phyloP scores from a whole-genome alignment of 768 basidiomycete genomes.

The Amylocystis lapponica region DNA sequence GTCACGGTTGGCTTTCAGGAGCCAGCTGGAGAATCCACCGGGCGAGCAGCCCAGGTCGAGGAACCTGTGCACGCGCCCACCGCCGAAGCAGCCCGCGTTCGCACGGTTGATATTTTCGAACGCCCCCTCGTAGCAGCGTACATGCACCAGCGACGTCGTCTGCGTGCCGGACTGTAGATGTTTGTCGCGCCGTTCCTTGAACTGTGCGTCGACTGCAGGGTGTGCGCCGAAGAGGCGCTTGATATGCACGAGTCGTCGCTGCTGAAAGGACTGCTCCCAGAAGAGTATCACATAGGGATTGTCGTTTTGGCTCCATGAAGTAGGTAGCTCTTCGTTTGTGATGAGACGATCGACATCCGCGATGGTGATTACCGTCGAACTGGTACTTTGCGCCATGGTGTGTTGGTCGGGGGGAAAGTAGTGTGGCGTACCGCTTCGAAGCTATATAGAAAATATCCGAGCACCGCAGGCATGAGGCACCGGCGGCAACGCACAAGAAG shows the following conservation, averaged over 20 bases:
- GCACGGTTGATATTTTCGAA: background rate
- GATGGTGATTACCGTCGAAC: background rate
- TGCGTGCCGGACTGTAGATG: background rate
- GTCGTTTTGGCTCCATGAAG: background rate
- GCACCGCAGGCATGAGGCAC: too few relatives aligned
- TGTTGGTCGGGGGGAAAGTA: background rate
- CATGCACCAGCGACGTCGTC: background rate
- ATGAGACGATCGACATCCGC: background rate
- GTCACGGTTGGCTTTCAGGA: constrained; percentile 4
- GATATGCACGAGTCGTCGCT: background rate
- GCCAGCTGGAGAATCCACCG: constrained; percentile 12
- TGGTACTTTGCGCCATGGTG: background rate
- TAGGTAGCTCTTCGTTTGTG: background rate
- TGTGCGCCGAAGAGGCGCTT: background rate
- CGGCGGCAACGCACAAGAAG: too few relatives aligned
- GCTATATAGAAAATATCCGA: too few relatives aligned
- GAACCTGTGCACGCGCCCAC: constrained; percentile 4
- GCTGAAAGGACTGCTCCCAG: background rate
- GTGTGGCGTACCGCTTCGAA: too few relatives aligned
- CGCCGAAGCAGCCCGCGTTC: background rate
- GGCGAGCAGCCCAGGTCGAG: constrained; percentile 14
- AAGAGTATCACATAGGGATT: background rate
- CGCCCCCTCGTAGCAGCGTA: background rate
- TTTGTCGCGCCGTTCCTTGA: background rate
- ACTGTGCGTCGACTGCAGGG: background rate